Percentiles rank a stretch among this genome's conserved stretches.
Evolutionary conservation across 2,329 filamentous ascomycete genomes (phyloP).

Genomic region (Exophiala sp.): DNA sequence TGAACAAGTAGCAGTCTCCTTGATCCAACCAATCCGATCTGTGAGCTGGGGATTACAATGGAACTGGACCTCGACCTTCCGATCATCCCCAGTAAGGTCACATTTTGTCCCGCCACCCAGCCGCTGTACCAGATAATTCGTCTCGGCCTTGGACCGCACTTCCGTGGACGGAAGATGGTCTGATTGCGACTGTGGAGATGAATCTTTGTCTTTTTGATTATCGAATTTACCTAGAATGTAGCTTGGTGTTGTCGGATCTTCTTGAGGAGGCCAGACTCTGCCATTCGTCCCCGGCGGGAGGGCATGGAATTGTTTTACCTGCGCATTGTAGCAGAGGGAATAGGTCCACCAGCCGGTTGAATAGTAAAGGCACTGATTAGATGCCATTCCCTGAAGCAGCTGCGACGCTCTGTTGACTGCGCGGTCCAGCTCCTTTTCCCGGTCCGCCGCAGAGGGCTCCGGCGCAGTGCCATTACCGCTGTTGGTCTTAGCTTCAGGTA

Average conservation of each 20-base stretch:
- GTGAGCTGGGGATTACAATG: slow-evolving; percentile 71
- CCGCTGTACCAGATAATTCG: slow-evolving; percentile 77
- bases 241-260: slow-evolving; percentile 68
- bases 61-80: slow-evolving; percentile 74
- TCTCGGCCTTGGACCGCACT: slow-evolving; percentile 74
- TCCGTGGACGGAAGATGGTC: slow-evolving; percentile 47
- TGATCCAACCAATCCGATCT: slow-evolving; percentile 83
- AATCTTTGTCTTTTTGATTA: slow-evolving; percentile 27
- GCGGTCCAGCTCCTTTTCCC: slow-evolving; percentile 71
- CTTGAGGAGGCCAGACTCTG: slow-evolving; percentile 62
- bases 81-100: slow-evolving; percentile 73
- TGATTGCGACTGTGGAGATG: slow-evolving; percentile 31
- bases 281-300: slow-evolving; percentile 64
- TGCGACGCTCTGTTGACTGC: slow-evolving; percentile 75
- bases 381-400: slow-evolving; percentile 69
- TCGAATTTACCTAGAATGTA: slow-evolving; percentile 66
- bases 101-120: slow-evolving; percentile 74
- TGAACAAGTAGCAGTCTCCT: slow-evolving; percentile 82
- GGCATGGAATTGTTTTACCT: slow-evolving; percentile 87
- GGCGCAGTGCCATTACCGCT: slow-evolving; percentile 61
- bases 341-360: slow-evolving; percentile 94
- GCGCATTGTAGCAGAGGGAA: slow-evolving; percentile 82
- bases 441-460: slow-evolving; percentile 57
- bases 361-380: slow-evolving; percentile 69
- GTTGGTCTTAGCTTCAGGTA: slow-evolving; percentile 62